Evolutionary conservation across 2,329 filamentous ascomycete species (phyloP).

Genomic region (Rhinocladiella mackenziei): DNA sequence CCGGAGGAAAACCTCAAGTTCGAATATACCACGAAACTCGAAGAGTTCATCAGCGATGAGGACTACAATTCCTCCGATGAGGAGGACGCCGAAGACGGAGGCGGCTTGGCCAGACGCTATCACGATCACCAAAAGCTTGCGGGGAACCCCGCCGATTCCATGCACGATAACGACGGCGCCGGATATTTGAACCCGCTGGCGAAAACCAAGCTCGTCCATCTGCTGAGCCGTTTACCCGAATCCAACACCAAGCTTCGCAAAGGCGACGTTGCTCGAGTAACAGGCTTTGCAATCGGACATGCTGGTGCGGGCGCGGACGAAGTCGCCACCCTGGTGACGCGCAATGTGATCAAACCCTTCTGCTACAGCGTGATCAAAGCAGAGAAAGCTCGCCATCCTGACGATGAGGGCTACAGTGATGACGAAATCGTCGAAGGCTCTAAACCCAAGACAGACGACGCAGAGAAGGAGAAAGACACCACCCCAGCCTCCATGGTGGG

Average conservation of each 20-base stretch:
- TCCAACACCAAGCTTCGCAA: slow-evolving; percentile 70
- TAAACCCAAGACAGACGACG: slow-evolving; percentile 25
- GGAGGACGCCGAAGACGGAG: slow-evolving; percentile 59
- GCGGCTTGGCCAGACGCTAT: slow-evolving; percentile 42
- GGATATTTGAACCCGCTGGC: slow-evolving; percentile 76
- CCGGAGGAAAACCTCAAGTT: slow-evolving; percentile 71
- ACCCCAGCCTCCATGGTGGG: slow-evolving; percentile 73
- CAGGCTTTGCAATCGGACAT: slow-evolving; percentile 83
- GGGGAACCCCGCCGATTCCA: slow-evolving; percentile 26
- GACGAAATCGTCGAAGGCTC: slow-evolving; percentile 22
- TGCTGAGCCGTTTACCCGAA: slow-evolving; percentile 77
- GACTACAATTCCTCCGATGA: slow-evolving; percentile 87
- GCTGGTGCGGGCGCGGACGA: slow-evolving; percentile 81
- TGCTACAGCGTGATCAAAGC: slow-evolving; percentile 52
- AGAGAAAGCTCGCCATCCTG: slow-evolving; percentile 32
- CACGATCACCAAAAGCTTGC: slow-evolving; percentile 34
- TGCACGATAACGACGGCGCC: slow-evolving; percentile 44
- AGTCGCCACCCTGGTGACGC: slow-evolving; percentile 81
- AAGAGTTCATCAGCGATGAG: slow-evolving; percentile 75
- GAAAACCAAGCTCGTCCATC: slow-evolving; percentile 76
- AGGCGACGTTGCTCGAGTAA: slow-evolving; percentile 80
- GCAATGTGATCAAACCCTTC: slow-evolving; percentile 75
- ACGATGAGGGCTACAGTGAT: slow-evolving; percentile 29
- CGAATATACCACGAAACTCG: slow-evolving; percentile 71
- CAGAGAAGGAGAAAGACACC: slow-evolving; percentile 35